Conservation (phyloP, 202 grass and related monocot genomes). For the Digitaria exilis region DNA sequence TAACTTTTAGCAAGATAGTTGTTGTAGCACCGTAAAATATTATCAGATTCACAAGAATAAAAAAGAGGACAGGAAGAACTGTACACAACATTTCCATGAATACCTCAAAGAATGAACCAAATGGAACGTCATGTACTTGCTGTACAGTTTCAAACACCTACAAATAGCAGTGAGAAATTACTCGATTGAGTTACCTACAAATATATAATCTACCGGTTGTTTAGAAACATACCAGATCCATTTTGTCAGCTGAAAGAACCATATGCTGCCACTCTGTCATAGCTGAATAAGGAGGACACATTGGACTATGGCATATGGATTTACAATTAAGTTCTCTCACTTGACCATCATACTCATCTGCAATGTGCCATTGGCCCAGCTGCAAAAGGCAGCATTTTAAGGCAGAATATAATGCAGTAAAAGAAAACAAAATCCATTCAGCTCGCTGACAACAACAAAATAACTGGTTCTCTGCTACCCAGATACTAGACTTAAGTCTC, state of each 20-base stretch:
- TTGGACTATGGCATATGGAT: slow-evolving; percentile 95
- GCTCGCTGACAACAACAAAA: background rate
- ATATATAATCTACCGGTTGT: slow-evolving; percentile 22
- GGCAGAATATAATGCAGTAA: slow-evolving; percentile 16
- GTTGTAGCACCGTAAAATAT: background rate
- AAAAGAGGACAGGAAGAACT: background rate
- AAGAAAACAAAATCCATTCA: slow-evolving; percentile 3
- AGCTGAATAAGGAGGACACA: slow-evolving; percentile 96
- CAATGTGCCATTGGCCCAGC: slow-evolving; percentile 90
- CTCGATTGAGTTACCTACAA: background rate
- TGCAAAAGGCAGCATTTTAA: slow-evolving; percentile 47
- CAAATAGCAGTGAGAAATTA: slow-evolving; percentile 36
- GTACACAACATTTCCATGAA: slow-evolving; percentile 11
- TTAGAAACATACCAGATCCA: slow-evolving; percentile 70
- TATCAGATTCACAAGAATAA: background rate
- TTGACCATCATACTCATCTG: slow-evolving; percentile 94
- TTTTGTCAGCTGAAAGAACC: slow-evolving; percentile 80
- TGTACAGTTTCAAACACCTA: slow-evolving; percentile 98
- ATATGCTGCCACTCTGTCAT: slow-evolving; percentile 98
- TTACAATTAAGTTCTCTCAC: slow-evolving; percentile 96
- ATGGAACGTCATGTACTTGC: slow-evolving; percentile 98
- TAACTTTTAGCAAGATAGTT: background rate
- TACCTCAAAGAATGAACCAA: slow-evolving; percentile 98
- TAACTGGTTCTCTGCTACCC: background rate
- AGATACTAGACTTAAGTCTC: slow-evolving; percentile 18